Base-by-base conservation (phyloP, 2,329 filamentous ascomycete species). In the Trichoderma sp. region DNA sequence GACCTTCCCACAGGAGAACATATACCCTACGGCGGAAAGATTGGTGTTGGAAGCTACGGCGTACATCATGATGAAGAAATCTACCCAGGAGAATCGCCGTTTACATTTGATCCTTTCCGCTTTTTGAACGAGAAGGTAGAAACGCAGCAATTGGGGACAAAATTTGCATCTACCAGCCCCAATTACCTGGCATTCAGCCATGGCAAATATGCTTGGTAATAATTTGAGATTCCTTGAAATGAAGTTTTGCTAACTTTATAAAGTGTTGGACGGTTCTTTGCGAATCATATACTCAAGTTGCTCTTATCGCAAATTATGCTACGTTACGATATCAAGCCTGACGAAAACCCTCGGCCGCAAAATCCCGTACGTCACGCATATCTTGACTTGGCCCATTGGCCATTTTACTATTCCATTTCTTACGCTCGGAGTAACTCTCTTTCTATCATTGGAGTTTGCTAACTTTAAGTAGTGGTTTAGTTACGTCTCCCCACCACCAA, bases 281-380 rank as follows among this genome's bases (percentile, higher is more conserved):
- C 60, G 31, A 63, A 63, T 14, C 60, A 63, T 14, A 21, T 63
- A 7, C 60, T 63, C 60, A 63, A 63, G 47, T 21, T 63, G 47
- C 47, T 63, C 31, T n/a, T 63, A 11, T 63, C 60, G 4, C 60
- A 63, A 31, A 63, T 63, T 5, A 24, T 53, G 47, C 31, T 63
- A 21, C 60, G 60, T 5, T 63, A 63, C 27, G 60, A 63, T 27
- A 53, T 63, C 13, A 63, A 63, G 47, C 47, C 47, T 27, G 60
- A 63, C 21, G 14, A 31, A 5, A 21, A 24, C 14, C 47, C 60
- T n/a, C 47, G 60, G 60, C 60, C 60, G 24, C 47, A 63, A 31
- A 63, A 63, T 31, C 60, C 60, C 29, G 60, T 63, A 21, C 53
- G 60, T 53, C 14, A 37, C 6, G 7, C 8, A 13, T 21, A 37